Conservation (phyloP, 371 early-diverging fungal species). For the Fennellomyces sp. region DNA sequence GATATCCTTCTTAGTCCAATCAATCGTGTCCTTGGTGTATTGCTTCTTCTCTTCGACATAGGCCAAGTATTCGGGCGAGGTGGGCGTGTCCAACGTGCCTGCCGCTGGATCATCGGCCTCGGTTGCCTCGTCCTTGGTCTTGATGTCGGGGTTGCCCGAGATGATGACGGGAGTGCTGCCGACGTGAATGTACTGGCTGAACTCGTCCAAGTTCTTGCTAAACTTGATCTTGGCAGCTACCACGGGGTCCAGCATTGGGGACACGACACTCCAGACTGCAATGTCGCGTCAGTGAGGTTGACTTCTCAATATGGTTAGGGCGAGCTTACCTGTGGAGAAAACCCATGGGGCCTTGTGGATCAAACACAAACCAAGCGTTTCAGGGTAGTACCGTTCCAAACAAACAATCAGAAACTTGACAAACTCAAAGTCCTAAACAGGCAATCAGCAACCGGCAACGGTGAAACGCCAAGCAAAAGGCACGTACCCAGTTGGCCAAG, state of each 20-base stretch:
- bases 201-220: constrained; percentile 60
- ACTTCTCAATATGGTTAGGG: neutral
- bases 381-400: constrained; percentile 91
- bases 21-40: constrained; percentile 22
- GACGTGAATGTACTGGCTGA: constrained; percentile 63
- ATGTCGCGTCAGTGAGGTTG: neutral
- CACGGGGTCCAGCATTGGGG: constrained; percentile 85
- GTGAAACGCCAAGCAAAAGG: neutral
- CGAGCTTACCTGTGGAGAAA: constrained; percentile 61
- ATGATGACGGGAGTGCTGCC: constrained; percentile 33
- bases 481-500: constrained; percentile 76
- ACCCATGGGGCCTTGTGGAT: constrained; percentile 88
- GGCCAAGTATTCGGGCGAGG: constrained; percentile 10
- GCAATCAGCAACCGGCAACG: neutral
- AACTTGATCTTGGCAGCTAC: constrained; percentile 86
- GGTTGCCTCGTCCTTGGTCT: constrained; percentile 29
- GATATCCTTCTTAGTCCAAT: constrained; percentile 22
- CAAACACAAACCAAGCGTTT: constrained; percentile 76
- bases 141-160: constrained; percentile 24
- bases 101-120: constrained; percentile 26
- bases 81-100: constrained; percentile 25
- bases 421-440: constrained; percentile 67
- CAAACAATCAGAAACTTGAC: constrained; percentile 81
- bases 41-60: constrained; percentile 15
- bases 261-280: constrained; percentile 69